phyloP scores from a whole-genome alignment of 148 eudicot species.

The Hydrangea macrophylla region DNA sequence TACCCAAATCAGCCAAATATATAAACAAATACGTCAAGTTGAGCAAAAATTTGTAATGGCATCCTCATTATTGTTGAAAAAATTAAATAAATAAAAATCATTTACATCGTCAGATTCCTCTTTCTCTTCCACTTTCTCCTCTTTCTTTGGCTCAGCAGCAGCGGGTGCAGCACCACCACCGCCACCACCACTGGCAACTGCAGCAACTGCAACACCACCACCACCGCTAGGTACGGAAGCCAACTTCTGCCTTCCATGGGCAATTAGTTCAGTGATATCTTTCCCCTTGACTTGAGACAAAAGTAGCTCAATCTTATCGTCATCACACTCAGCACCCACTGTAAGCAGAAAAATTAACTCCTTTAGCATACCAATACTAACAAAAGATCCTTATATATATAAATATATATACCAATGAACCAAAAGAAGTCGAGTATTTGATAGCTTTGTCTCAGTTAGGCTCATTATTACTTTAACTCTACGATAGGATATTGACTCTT shows the following conservation, averaged over 20 bases:
- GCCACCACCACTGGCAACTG: constrained; percentile 46
- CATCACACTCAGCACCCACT: constrained; percentile 84
- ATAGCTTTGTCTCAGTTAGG: background rate
- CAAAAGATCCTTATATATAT: too few relatives aligned
- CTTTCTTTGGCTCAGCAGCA: constrained; percentile 73
- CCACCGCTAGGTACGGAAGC: constrained; percentile 91
- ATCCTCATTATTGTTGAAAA: background rate
- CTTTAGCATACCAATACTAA: background rate
- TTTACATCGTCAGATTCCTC: constrained; percentile 87
- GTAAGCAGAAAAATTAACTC: constrained; percentile 7
- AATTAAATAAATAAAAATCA: background rate
- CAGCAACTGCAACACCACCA: constrained; percentile 57
- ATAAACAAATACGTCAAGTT: background rate
- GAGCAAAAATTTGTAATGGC: background rate
- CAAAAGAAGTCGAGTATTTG: background rate
- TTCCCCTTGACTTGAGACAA: constrained; percentile 62
- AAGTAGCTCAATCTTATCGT: constrained; percentile 55
- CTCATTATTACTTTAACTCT: background rate
- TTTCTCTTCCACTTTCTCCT: constrained; percentile 82
- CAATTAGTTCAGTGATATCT: constrained; percentile 67
- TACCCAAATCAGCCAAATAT: background rate
- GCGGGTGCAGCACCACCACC: constrained; percentile 51
- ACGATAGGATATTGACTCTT: background rate
- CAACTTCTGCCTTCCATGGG: constrained; percentile 77
- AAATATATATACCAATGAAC: background rate